Conservation (phyloP, 805 yeast species). For the Nakazawaea holstii region DNA sequence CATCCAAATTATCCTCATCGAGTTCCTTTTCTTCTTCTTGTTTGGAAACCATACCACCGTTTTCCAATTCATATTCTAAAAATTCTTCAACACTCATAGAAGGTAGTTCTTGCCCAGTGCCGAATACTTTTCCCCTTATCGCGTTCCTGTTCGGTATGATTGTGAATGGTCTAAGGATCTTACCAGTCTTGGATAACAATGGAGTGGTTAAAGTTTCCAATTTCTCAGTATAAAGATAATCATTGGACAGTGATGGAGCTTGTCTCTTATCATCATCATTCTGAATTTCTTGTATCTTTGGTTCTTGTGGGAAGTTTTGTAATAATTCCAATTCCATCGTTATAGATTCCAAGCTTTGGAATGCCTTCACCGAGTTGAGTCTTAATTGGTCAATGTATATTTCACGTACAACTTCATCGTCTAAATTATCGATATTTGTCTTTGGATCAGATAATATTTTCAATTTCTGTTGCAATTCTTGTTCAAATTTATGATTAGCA, state of each 20-base stretch:
- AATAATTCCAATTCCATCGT: conserved; percentile 66
- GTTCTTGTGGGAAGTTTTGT: conserved; percentile 33
- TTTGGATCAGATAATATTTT: conserved; percentile 30
- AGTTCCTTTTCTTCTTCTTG: conserved; percentile 34
- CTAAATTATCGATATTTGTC: conserved; percentile 31
- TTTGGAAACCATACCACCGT: conserved; percentile 66
- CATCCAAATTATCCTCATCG: conserved; percentile 54
- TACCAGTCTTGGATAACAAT: conserved; percentile 65
- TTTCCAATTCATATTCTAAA: conserved; percentile 75
- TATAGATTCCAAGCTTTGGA: conserved; percentile 51
- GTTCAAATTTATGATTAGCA: conserved; percentile 57
- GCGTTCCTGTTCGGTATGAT: conserved; percentile 56
- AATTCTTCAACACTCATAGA: conserved; percentile 94
- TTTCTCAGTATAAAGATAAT: conserved; percentile 56
- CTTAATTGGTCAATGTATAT: conserved; percentile 52
- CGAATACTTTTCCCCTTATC: conserved; percentile 62
- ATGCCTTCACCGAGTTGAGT: conserved; percentile 45
- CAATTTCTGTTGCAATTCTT: conserved; percentile 42
- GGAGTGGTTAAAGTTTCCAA: conserved; percentile 49
- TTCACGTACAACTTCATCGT: conserved; percentile 60
- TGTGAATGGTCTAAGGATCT: conserved; percentile 79
- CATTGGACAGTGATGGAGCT: conserved; percentile 20
- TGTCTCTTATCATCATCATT: conserved; percentile 8
- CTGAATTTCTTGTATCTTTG: conserved; percentile 14
- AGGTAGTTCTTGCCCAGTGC: conserved; percentile 90